phyloP scores from a whole-genome alignment of 768 basidiomycete genomes.

The Amanita brunnescens region DNA sequence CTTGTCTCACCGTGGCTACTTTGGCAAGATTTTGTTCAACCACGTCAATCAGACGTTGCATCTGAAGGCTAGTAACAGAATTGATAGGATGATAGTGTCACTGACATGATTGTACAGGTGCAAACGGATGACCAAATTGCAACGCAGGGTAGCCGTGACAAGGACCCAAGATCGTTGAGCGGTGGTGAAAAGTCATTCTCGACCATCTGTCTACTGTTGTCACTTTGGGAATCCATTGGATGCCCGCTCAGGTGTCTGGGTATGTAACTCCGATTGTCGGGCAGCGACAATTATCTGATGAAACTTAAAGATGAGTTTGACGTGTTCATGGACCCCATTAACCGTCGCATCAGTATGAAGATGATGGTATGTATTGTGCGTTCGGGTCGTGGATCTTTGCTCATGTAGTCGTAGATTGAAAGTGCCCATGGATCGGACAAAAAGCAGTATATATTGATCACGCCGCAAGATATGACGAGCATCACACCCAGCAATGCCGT shows the following conservation, averaged over 20 bases:
- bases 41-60: conserved; percentile 56
- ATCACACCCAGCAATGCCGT: conserved; percentile 60
- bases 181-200: conserved; percentile 98
- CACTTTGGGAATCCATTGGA: conserved; percentile 92
- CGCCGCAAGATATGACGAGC: conserved; percentile 88
- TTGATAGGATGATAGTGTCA: neutral
- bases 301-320: conserved; percentile 79
- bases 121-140: conserved; percentile 74
- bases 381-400: neutral
- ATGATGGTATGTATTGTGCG: conserved; percentile 62
- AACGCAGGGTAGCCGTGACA: conserved; percentile 57
- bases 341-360: conserved; percentile 87
- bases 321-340: conserved; percentile 95
- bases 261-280: conserved; percentile 21
- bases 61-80: conserved; percentile 39
- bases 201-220: conserved; percentile 87
- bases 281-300: neutral
- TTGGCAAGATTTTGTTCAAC: conserved; percentile 82
- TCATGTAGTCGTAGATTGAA: conserved; percentile 52
- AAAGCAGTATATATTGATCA: conserved; percentile 93
- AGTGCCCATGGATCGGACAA: conserved; percentile 80
- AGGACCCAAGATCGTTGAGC: conserved; percentile 79
- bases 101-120: conserved; percentile 34
- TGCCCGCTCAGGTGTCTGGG: conserved; percentile 91
- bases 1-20: conserved; percentile 81